Percentiles rank a stretch among this genome's conserved stretches.
phyloP scores from a whole-genome alignment of 2,329 filamentous ascomycete species.

The Hymenoscyphus linearis region DNA sequence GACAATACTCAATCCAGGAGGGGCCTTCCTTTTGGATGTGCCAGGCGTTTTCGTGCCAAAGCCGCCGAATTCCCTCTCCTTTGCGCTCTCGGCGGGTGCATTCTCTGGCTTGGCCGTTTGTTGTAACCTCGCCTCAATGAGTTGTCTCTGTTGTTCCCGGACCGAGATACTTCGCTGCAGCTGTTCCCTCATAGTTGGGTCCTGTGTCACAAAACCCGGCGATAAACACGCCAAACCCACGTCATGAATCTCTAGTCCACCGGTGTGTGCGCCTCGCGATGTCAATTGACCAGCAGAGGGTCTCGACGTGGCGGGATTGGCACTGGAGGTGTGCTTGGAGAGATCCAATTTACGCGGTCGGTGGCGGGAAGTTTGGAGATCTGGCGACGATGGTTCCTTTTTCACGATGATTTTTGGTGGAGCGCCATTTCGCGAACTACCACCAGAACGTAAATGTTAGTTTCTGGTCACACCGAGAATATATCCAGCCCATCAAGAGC shows the following conservation, averaged over 20 bases:
- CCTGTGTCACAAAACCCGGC: slow-evolving; percentile 91
- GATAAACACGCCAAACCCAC: slow-evolving; percentile 92
- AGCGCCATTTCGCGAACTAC: slow-evolving; percentile 46
- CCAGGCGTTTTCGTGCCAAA: slow-evolving; percentile 61
- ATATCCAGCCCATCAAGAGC: slow-evolving; percentile 3
- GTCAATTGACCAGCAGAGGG: slow-evolving; percentile 66
- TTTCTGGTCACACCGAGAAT: slow-evolving; percentile 12
- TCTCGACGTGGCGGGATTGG: slow-evolving; percentile 54
- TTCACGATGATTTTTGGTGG: slow-evolving; percentile 86
- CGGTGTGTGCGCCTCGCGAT: slow-evolving; percentile 56
- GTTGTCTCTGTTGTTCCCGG: slow-evolving; percentile 85
- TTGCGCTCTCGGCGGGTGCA: slow-evolving; percentile 50
- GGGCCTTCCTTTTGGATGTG: slow-evolving; percentile 71
- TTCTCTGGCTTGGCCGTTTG: slow-evolving; percentile 80
- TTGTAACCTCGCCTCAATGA: slow-evolving; percentile 88
- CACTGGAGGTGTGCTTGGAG: slow-evolving; percentile 55
- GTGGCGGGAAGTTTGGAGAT: slow-evolving; percentile 66
- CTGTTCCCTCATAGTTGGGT: slow-evolving; percentile 95
- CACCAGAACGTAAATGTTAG: slow-evolving; percentile 26
- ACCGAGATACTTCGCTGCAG: slow-evolving; percentile 91
- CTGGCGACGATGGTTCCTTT: slow-evolving; percentile 89
- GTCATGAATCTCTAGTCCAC: slow-evolving; percentile 76
- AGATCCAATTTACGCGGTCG: slow-evolving; percentile 74
- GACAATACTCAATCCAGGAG: slow-evolving; percentile 89
- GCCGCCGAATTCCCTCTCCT: slow-evolving; percentile 45